Conservation (phyloP, 331 rosid species). For the Phaseolus coccineus region DNA sequence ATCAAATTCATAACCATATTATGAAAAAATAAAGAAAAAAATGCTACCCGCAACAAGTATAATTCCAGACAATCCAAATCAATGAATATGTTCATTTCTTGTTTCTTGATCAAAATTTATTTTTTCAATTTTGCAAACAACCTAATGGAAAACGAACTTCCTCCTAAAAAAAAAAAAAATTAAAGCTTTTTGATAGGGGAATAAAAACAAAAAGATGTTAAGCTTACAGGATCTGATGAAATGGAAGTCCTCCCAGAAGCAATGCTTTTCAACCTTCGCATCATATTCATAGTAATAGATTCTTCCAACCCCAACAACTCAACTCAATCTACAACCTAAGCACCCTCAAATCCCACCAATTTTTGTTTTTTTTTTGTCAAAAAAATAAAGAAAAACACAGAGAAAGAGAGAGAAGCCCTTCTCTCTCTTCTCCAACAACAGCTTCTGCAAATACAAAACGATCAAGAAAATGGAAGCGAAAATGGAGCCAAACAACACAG, state of each 20-base stretch:
- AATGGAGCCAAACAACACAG: constrained; percentile 34
- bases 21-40: not conserved
- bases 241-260: constrained; percentile 92
- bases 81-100: constrained; percentile 21
- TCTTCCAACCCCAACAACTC: constrained; percentile 44
- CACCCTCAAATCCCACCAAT: constrained; percentile 23
- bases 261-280: constrained; percentile 98
- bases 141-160: not conserved
- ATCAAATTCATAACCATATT: not conserved
- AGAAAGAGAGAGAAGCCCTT: constrained; percentile 24
- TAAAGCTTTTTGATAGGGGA: not conserved
- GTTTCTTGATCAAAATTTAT: not conserved
- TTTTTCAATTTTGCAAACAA: constrained; percentile 27
- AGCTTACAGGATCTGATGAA: constrained; percentile 93
- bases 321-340: constrained; percentile 54
- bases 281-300: constrained; percentile 74
- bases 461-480: constrained; percentile 8
- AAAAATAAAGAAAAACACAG: constrained; percentile 22
- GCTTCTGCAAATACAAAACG: constrained; percentile 27
- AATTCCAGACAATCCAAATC: constrained; percentile 14
- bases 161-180: not conserved
- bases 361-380: not conserved
- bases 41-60: not conserved
- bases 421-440: constrained; percentile 38
- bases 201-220: not conserved